phyloP scores from a whole-genome alignment of 106 monocot species.

The Chionographis japonica region DNA sequence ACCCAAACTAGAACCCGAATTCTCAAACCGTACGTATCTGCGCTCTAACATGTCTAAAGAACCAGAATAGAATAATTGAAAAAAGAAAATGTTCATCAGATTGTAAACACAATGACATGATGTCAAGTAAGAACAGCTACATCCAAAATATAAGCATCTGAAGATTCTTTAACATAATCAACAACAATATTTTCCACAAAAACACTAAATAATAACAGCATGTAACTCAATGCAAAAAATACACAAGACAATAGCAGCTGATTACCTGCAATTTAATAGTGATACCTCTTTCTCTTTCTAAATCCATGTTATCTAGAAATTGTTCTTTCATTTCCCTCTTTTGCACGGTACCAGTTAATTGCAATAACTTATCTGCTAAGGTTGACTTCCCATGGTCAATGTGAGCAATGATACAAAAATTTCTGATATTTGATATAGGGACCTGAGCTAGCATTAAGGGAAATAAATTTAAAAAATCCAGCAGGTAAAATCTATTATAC shows the following conservation, averaged over 20 bases:
- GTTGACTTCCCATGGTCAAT: constrained; percentile 99
- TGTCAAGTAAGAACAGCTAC: neutral
- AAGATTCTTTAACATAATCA: neutral
- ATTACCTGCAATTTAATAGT: constrained; percentile 95
- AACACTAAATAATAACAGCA: neutral
- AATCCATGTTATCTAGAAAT: constrained; percentile 97
- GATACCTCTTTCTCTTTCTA: constrained; percentile 96
- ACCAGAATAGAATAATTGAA: no score
- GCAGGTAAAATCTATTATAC: neutral
- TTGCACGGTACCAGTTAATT: constrained; percentile 88
- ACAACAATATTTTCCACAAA: neutral
- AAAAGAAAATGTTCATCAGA: neutral
- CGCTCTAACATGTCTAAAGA: no score
- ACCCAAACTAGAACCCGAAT: no score
- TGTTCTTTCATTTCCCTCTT: constrained; percentile 99
- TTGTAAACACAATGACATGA: neutral
- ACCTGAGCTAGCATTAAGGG: constrained; percentile 44
- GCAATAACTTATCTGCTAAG: constrained; percentile 85
- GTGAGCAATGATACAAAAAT: constrained; percentile 94
- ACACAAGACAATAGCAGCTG: neutral
- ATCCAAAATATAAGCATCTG: neutral
- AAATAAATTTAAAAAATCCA: neutral
- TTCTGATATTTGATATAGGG: constrained; percentile 89
- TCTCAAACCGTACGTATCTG: no score
- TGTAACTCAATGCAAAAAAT: neutral